These are phyloP conservation scores for Dendrothele bispora DNA, from an alignment of 768 basidiomycete genomes.

Conservation along the genomic window DNA sequence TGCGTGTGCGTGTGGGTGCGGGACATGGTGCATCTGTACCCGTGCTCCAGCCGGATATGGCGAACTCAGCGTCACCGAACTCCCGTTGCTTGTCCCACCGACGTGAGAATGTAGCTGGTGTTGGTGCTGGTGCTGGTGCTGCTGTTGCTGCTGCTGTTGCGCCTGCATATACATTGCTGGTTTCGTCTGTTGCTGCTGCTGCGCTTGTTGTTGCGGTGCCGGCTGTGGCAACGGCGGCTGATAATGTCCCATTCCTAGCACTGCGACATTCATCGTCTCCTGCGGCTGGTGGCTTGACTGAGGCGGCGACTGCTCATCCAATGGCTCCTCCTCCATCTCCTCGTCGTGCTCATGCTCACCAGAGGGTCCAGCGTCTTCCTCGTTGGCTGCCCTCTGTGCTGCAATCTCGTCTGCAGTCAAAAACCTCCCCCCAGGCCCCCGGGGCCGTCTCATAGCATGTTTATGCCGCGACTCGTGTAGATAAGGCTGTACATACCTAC, in stretches of 20 bases:
- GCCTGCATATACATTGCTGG: conserved; percentile 16
- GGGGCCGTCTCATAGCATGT: conserved; percentile 95
- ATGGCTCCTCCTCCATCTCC: conserved; percentile 40
- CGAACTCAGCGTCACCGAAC: conserved; percentile 52
- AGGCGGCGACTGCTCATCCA: conserved; percentile 12
- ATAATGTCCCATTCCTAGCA: conserved; percentile 1
- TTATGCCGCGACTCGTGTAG: conserved; percentile 97
- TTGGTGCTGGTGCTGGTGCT: conserved; percentile 14
- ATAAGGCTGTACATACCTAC: conserved; percentile 67
- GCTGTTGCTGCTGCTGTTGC: conserved; percentile 23
- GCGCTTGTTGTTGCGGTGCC: too few relatives aligned
- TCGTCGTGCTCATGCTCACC: conserved; percentile 37
- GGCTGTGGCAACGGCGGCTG: conserved; percentile 14
- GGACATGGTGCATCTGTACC: conserved; percentile 75
- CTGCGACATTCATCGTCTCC: background rate
- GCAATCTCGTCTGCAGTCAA: conserved; percentile 96
- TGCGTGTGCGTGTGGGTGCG: conserved; percentile 77
- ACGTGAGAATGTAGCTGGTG: conserved; percentile 14
- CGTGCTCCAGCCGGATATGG: conserved; percentile 43
- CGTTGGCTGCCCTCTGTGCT: conserved; percentile 59
- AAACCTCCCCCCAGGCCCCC: conserved; percentile 97
- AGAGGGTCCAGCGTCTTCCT: conserved; percentile 32
- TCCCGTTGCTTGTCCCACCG: conserved; percentile 29
- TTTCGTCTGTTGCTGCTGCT: too few relatives aligned
- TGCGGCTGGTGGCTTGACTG: conserved; percentile 15